A percentile compares a stretch with the other conserved stretches of the same genome.
These are phyloP conservation scores for Fusarium sambucinum DNA, from an alignment of 2,329 filamentous ascomycete genomes.

Conservation along the genomic window DNA sequence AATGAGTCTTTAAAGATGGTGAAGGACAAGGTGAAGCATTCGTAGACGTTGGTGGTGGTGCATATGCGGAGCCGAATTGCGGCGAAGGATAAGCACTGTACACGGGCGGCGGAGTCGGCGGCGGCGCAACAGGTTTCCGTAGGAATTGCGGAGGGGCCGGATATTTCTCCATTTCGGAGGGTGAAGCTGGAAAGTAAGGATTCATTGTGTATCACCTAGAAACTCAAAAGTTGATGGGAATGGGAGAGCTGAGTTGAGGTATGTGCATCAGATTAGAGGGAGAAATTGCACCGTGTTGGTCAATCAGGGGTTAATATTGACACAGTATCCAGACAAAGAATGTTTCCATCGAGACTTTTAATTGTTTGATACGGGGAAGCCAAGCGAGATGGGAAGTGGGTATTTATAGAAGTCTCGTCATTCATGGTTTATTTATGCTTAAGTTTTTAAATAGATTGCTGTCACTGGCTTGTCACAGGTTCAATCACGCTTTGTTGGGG, in stretches of 20 bases:
- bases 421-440: conserved; percentile 6
- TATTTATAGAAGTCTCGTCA: conserved; percentile 10
- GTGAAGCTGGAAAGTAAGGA: conserved; percentile 11
- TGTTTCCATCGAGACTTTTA: neutral
- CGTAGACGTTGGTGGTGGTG: neutral
- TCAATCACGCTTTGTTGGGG: neutral
- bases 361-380: conserved; percentile 1
- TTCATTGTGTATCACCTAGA: neutral
- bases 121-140: conserved; percentile 29
- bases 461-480: too few relatives aligned
- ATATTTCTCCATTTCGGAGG: conserved; percentile 21
- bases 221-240: neutral
- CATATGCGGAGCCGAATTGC: conserved; percentile 10
- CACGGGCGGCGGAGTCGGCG: conserved; percentile 26
- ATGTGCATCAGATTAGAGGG: conserved; percentile 3
- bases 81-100: conserved; percentile 30
- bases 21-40: conserved; percentile 6
- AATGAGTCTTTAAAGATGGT: conserved; percentile 1
- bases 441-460: neutral
- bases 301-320: conserved; percentile 18
- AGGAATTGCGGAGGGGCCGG: conserved; percentile 24
- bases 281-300: conserved; percentile 43
- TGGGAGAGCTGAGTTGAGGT: conserved; percentile 19
- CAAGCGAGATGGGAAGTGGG: neutral
- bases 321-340: conserved; percentile 31